A percentile compares a stretch with the other conserved stretches of the same genome.
phyloP scores from a whole-genome alignment of 768 basidiomycete species.

The Boletus sp. region DNA sequence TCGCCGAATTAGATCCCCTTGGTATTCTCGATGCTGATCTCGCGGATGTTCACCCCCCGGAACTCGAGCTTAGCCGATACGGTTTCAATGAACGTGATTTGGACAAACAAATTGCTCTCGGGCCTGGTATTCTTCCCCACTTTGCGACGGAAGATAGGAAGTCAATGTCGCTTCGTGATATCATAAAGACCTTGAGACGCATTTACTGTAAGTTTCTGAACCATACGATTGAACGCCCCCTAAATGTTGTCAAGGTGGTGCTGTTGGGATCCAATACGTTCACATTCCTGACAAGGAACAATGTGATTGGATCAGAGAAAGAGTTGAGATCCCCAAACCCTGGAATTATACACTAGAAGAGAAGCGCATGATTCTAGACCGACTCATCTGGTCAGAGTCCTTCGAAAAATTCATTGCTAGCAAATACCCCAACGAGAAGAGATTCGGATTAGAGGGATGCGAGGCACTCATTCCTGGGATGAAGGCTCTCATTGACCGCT shows the following conservation, averaged over 20 bases:
- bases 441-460: slow-evolving; percentile 98
- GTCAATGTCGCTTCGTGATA: slow-evolving; percentile 86
- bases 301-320: slow-evolving; percentile 98
- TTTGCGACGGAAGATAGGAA: slow-evolving; percentile 85
- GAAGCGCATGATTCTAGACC: slow-evolving; percentile 98
- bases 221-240: neutral
- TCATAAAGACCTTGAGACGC: slow-evolving; percentile 84
- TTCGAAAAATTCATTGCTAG: slow-evolving; percentile 98
- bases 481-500: slow-evolving; percentile 99
- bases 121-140: slow-evolving; percentile 93
- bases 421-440: slow-evolving; percentile 99
- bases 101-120: slow-evolving; percentile 90
- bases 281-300: slow-evolving; percentile 99
- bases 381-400: slow-evolving; percentile 99
- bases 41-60: slow-evolving; percentile 71
- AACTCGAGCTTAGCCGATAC: slow-evolving; percentile 91
- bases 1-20: slow-evolving; percentile 93
- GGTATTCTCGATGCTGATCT: slow-evolving; percentile 91
- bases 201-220: slow-evolving; percentile 78
- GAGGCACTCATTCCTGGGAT: slow-evolving; percentile 97
- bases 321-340: slow-evolving; percentile 91
- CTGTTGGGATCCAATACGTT: slow-evolving; percentile 85
- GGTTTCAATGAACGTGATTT: slow-evolving; percentile 94
- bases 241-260: slow-evolving; percentile 55
- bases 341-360: slow-evolving; percentile 99